phyloP scores from a whole-genome alignment of 2,329 filamentous ascomycete genomes.

The Aureobasidium sp. region DNA sequence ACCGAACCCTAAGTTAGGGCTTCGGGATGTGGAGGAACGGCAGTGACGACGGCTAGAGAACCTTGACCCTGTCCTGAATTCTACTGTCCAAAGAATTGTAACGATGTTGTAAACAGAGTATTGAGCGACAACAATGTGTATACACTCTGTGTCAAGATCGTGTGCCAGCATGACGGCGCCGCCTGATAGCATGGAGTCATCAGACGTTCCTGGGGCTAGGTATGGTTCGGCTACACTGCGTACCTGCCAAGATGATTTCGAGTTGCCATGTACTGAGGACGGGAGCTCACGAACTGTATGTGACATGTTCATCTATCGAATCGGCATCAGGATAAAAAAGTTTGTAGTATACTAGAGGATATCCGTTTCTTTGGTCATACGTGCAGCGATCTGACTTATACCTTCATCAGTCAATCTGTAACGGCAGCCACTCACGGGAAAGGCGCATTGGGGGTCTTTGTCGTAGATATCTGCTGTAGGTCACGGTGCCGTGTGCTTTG shows the following conservation, averaged over 20 bases:
- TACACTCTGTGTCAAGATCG: background rate
- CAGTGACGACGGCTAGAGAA: background rate
- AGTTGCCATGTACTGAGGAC: too few species aligned
- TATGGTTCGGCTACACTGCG: too few species aligned
- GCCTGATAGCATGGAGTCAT: background rate
- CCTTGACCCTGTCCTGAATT: background rate
- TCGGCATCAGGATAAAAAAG: too few species aligned
- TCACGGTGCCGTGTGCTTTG: background rate
- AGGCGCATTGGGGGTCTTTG: background rate
- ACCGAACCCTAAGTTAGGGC: background rate
- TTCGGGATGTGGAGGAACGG: conserved; percentile 5
- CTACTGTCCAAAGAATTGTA: background rate
- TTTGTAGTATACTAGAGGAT: too few species aligned
- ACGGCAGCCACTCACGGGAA: too few species aligned
- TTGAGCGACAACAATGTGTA: background rate
- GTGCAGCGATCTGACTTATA: too few species aligned
- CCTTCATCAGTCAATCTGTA: too few species aligned
- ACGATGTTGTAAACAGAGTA: background rate
- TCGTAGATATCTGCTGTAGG: background rate
- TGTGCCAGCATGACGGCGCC: too few species aligned
- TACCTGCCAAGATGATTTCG: too few species aligned
- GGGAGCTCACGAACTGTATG: too few species aligned
- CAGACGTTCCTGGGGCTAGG: background rate
- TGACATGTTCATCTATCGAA: too few species aligned
- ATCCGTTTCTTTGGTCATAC: too few species aligned